Percentiles rank a stretch among this genome's conserved stretches.
Evolutionary conservation across 495 filamentous ascomycete genomes (phyloP).

Genomic region (Penicillium mononematosum): DNA sequence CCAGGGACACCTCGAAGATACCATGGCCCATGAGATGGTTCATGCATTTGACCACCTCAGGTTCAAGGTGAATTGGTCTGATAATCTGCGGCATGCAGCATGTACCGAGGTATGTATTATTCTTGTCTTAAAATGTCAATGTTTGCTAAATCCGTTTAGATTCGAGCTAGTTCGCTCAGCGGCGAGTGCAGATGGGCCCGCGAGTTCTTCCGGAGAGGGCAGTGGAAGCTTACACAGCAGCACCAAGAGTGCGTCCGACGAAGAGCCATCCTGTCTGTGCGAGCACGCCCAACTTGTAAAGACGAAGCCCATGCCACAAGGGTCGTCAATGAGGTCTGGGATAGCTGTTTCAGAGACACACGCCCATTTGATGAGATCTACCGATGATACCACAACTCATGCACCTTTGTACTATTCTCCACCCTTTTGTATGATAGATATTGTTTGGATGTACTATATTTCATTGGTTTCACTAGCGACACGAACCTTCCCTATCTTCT

Average conservation of each 20-base stretch:
- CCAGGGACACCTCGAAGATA: slow-evolving; percentile 81
- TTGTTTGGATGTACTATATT: slow-evolving; percentile 11
- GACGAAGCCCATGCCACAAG: slow-evolving; percentile 83
- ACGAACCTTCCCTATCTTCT: background rate
- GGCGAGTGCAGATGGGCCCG: slow-evolving; percentile 91
- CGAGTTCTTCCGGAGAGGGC: slow-evolving; percentile 77
- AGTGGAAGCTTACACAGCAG: slow-evolving; percentile 87
- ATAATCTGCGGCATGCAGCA: slow-evolving; percentile 81
- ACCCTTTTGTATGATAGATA: slow-evolving; percentile 26
- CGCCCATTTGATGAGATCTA: slow-evolving; percentile 97
- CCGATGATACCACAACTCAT: slow-evolving; percentile 53
- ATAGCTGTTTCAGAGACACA: slow-evolving; percentile 92
- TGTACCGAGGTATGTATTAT: slow-evolving; percentile 76
- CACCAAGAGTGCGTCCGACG: slow-evolving; percentile 88
- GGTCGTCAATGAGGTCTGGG: slow-evolving; percentile 95
- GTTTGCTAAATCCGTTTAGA: slow-evolving; percentile 47
- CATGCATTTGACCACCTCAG: slow-evolving; percentile 93
- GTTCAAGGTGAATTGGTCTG: slow-evolving; percentile 81
- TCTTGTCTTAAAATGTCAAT: background rate
- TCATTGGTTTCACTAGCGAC: background rate
- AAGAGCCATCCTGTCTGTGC: slow-evolving; percentile 74
- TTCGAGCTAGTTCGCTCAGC: slow-evolving; percentile 85
- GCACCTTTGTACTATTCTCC: slow-evolving; percentile 14
- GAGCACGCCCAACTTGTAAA: slow-evolving; percentile 71
- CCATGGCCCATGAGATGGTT: slow-evolving; percentile 94